Evolutionary conservation across 1,284 basidiomycete species (phyloP).

Genomic region (Apiotrichum domesticum): DNA sequence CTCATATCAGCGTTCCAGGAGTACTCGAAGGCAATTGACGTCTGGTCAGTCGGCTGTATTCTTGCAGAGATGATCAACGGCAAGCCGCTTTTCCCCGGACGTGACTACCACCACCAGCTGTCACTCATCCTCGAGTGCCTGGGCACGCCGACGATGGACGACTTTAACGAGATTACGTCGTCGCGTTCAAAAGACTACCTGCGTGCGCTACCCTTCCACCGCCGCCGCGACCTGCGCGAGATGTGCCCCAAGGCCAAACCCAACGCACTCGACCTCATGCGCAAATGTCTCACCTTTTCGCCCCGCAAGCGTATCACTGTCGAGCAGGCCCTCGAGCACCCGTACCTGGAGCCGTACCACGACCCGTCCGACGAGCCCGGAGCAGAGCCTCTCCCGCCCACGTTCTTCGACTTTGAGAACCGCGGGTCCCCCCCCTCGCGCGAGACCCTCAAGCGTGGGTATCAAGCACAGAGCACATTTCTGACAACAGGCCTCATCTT

Average conservation of each 20-base stretch:
- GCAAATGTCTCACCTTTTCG: constrained; percentile 81
- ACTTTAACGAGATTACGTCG: constrained; percentile 65
- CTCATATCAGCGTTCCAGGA: constrained; percentile 65
- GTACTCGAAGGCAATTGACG: constrained; percentile 85
- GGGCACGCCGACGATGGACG: constrained; percentile 56
- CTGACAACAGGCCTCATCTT: constrained; percentile 44
- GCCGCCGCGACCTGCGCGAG: constrained; percentile 66
- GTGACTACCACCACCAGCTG: constrained; percentile 51
- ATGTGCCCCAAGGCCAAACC: constrained; percentile 80
- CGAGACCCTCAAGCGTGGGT: constrained; percentile 49
- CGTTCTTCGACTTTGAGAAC: constrained; percentile 82
- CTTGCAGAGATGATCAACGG: constrained; percentile 90
- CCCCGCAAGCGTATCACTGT: constrained; percentile 86
- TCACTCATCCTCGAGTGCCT: constrained; percentile 56
- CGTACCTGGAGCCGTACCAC: constrained; percentile 88
- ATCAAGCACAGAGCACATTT: background rate
- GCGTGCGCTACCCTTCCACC: constrained; percentile 83
- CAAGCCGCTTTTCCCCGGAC: constrained; percentile 81
- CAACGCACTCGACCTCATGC: constrained; percentile 81
- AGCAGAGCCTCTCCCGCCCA: constrained; percentile 69
- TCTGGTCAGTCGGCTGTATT: constrained; percentile 91
- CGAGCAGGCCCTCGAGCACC: constrained; percentile 81
- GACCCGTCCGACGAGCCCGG: constrained; percentile 82
- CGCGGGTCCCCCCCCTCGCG: constrained; percentile 49
- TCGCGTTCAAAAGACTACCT: constrained; percentile 57